Percentiles rank a stretch among this genome's conserved stretches.
These are phyloP conservation scores for Trametes sp. DNA, from an alignment of 1,284 basidiomycete species.

Conservation along the genomic window DNA sequence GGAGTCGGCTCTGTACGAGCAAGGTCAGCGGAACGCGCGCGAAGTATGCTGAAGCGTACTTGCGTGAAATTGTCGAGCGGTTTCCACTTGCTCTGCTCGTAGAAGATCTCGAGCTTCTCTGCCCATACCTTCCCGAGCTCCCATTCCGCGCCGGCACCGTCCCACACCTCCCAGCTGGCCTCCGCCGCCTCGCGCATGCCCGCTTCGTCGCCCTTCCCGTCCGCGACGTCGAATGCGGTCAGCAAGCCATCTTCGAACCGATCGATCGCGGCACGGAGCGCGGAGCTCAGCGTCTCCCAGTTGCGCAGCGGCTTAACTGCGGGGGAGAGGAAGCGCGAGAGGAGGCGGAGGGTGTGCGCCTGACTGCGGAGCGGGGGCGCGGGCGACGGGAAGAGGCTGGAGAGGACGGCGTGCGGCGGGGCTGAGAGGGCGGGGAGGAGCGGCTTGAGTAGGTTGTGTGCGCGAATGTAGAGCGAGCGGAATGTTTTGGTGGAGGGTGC, in stretches of 20 bases:
- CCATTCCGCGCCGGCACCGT: constrained; percentile 66
- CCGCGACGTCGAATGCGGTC: constrained; percentile 85
- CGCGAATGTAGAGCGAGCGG: constrained; percentile 67
- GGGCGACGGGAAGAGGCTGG: constrained; percentile 56
- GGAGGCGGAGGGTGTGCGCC: constrained; percentile 70
- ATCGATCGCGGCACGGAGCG: constrained; percentile 83
- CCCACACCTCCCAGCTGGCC: constrained; percentile 85
- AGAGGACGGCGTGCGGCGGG: constrained; percentile 64
- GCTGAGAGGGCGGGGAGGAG: constrained; percentile 61
- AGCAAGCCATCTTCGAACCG: constrained; percentile 88
- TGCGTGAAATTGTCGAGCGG: constrained; percentile 87
- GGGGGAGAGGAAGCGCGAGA: constrained; percentile 77
- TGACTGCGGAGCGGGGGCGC: constrained; percentile 54
- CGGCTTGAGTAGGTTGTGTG: constrained; percentile 68
- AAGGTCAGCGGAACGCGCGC: constrained; percentile 1
- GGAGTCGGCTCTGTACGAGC: constrained; percentile 47
- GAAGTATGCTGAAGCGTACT: constrained; percentile 42
- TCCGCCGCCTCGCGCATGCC: constrained; percentile 83
- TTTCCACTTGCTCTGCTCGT: constrained; percentile 82
- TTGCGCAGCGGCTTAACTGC: constrained; percentile 69
- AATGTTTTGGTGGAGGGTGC: constrained; percentile 43
- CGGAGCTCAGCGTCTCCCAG: constrained; percentile 65
- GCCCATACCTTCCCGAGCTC: constrained; percentile 93
- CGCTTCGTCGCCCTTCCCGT: constrained; percentile 71
- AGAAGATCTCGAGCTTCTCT: constrained; percentile 95